Conservation (phyloP, 2,329 filamentous ascomycete genomes). For the Elsinoe batatas region DNA sequence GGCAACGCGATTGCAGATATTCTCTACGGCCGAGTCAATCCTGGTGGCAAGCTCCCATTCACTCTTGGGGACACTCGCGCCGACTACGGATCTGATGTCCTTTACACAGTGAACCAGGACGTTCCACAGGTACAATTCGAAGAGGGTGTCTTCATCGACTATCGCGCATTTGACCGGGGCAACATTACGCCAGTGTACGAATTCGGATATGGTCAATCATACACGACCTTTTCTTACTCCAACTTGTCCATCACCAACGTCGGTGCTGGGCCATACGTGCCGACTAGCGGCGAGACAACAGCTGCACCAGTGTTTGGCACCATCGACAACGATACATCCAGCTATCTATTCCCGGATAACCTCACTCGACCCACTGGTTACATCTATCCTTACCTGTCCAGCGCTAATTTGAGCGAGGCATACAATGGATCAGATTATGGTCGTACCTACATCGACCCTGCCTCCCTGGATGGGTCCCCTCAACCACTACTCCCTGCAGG, state of each 20-base stretch:
- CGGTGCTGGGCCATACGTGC: conserved; percentile 44
- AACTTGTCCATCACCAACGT: conserved; percentile 47
- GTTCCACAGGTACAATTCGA: conserved; percentile 62
- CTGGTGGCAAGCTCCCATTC: conserved; percentile 64
- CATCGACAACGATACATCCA: conserved; percentile 50
- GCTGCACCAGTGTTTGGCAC: conserved; percentile 57
- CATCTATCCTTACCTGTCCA: conserved; percentile 67
- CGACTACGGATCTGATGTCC: conserved; percentile 57
- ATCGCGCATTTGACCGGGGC: conserved; percentile 51
- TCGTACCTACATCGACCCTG: conserved; percentile 48
- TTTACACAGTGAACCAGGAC: conserved; percentile 60
- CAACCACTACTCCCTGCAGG: conserved; percentile 52
- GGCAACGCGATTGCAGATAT: conserved; percentile 67
- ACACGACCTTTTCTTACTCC: conserved; percentile 70
- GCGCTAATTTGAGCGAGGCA: conserved; percentile 46
- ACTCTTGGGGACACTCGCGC: conserved; percentile 58
- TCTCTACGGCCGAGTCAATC: conserved; percentile 67
- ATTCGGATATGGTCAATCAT: conserved; percentile 71
- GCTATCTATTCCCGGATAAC: conserved; percentile 58
- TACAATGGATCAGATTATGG: conserved; percentile 53
- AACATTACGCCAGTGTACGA: conserved; percentile 63
- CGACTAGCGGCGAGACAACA: conserved; percentile 52
- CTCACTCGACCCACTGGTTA: conserved; percentile 45
- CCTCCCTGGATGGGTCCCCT: conserved; percentile 45
- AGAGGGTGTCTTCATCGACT: conserved; percentile 76